These are phyloP conservation scores for Lecanosticta acicola DNA, from an alignment of 2,329 filamentous ascomycete genomes.

Conservation along the genomic window DNA sequence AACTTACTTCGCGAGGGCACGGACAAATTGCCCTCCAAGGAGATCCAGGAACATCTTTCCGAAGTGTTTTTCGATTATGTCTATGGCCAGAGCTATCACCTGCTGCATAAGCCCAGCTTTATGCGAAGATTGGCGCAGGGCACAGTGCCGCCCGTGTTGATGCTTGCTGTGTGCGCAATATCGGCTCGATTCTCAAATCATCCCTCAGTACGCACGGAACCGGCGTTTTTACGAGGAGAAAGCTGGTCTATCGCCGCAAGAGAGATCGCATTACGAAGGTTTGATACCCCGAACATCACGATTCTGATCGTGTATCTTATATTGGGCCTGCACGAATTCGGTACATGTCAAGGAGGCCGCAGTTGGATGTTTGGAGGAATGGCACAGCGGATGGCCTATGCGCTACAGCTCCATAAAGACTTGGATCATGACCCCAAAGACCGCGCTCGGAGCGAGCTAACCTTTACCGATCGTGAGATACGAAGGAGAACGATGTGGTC, in stretches of 20 bases:
- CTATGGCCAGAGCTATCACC: conserved; percentile 89
- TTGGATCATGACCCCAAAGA: conserved; percentile 60
- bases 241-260: conserved; percentile 85
- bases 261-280: conserved; percentile 78
- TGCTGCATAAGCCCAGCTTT: conserved; percentile 95
- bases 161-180: conserved; percentile 90
- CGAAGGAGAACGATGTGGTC: conserved; percentile 95
- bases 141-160: conserved; percentile 78
- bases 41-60: conserved; percentile 86
- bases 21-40: conserved; percentile 74
- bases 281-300: conserved; percentile 93
- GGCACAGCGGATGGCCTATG: conserved; percentile 95
- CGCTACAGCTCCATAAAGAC: conserved; percentile 86
- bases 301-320: conserved; percentile 87
- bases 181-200: conserved; percentile 93
- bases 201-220: conserved; percentile 68
- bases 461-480: conserved; percentile 90
- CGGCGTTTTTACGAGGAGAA: conserved; percentile 81
- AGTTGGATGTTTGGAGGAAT: conserved; percentile 96
- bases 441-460: conserved; percentile 37
- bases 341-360: conserved; percentile 89
- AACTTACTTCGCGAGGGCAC: conserved; percentile 74
- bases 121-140: conserved; percentile 80
- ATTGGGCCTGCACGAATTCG: conserved; percentile 88
- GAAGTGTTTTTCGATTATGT: conserved; percentile 95